A percentile compares a stretch with the other conserved stretches of the same genome.
Conservation (phyloP, 441 rosid species). For the Syzygium malaccense region DNA sequence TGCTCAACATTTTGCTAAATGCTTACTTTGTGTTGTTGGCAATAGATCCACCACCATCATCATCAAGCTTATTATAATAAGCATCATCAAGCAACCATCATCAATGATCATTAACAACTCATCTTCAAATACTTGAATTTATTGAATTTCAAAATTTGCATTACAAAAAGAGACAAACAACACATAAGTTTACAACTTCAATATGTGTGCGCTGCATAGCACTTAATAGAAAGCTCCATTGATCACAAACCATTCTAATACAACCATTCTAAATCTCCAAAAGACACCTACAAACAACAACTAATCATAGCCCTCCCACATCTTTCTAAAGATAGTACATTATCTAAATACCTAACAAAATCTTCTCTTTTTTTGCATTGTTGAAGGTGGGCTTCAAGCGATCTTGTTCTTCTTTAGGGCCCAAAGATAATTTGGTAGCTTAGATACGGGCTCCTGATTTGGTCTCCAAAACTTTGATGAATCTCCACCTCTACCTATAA, state of each 20-base stretch:
- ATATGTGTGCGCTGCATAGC: neutral
- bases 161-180: neutral
- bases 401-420: neutral
- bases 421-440: fast-evolving
- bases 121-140: too few relatives aligned
- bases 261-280: neutral
- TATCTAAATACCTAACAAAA: neutral
- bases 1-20: too few relatives aligned
- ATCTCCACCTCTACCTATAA: neutral
- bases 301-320: neutral
- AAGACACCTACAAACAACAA: neutral
- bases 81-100: too few relatives aligned
- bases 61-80: too few relatives aligned
- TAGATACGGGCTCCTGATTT: neutral
- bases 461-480: neutral
- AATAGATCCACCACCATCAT: too few relatives aligned
- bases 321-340: neutral
- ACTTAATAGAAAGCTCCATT: neutral
- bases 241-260: neutral
- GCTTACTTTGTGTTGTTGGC: too few relatives aligned
- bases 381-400: neutral
- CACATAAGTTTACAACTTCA: neutral
- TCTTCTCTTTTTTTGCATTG: neutral
- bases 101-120: too few relatives aligned
- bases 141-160: neutral